Evolutionary conservation across 345 rosid species (phyloP).

Genomic region (Acer negundo): DNA sequence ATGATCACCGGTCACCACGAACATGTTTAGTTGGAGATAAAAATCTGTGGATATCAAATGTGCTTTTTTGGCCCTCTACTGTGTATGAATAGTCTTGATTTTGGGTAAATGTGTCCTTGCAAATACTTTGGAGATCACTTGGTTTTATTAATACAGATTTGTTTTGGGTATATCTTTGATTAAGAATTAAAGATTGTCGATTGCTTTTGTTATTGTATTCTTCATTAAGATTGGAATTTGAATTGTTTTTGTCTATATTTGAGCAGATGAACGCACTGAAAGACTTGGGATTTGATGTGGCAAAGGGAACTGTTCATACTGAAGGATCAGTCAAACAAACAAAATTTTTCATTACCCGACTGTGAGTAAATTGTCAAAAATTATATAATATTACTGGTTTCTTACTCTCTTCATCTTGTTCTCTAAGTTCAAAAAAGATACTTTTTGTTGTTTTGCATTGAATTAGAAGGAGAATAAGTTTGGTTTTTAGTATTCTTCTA

Average conservation of each 20-base stretch:
- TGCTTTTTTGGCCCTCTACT: neutral
- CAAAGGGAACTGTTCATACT: slow-evolving; percentile 79
- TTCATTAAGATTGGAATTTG: neutral
- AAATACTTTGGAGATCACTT: neutral
- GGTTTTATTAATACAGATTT: neutral
- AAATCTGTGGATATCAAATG: neutral
- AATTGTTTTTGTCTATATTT: slow-evolving; percentile 14
- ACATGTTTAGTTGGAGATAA: neutral
- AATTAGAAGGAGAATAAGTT: neutral
- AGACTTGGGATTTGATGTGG: slow-evolving; percentile 84
- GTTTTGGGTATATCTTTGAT: neutral
- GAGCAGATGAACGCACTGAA: slow-evolving; percentile 86
- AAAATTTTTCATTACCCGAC: slow-evolving; percentile 65
- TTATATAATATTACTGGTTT: slow-evolving; percentile 1
- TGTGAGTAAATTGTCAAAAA: slow-evolving; percentile 49
- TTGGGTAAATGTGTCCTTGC: neutral
- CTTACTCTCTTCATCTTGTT: neutral
- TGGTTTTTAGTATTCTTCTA: neutral
- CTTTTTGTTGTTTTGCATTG: neutral
- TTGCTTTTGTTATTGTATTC: neutral
- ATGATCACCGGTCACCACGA: neutral
- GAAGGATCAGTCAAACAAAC: slow-evolving; percentile 81
- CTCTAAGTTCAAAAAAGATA: neutral
- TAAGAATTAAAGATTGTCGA: neutral
- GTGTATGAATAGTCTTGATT: neutral